A percentile compares a stretch with the other conserved stretches of the same genome.
These are phyloP conservation scores for Rostrohypoxylon terebratum DNA, from an alignment of 495 filamentous ascomycete species.

Conservation along the genomic window DNA sequence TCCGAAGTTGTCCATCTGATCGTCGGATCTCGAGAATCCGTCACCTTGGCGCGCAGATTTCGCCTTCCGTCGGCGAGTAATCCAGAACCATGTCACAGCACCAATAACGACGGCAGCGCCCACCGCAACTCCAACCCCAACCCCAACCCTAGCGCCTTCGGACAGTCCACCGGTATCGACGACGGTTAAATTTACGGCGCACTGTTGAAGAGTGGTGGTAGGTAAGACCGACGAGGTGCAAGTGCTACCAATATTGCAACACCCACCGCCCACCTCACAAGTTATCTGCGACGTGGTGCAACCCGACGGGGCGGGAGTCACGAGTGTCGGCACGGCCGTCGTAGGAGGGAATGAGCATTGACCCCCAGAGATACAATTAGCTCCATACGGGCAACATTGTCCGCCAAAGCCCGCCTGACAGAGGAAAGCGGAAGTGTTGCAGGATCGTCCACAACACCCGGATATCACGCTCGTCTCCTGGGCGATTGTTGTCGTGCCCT, in stretches of 20 bases:
- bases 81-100: constrained; percentile 51
- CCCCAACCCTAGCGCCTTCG: constrained; percentile 57
- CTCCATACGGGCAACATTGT: constrained; percentile 58
- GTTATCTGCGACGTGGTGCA: constrained; percentile 81
- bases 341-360: constrained; percentile 49
- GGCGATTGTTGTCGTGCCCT: constrained; percentile 30
- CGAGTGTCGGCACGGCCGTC: constrained; percentile 18
- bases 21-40: constrained; percentile 11
- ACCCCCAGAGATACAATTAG: constrained; percentile 45
- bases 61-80: constrained; percentile 47
- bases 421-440: constrained; percentile 53
- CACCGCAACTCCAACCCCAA: constrained; percentile 58
- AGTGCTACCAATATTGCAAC: constrained; percentile 75
- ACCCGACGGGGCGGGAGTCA: constrained; percentile 52
- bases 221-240: constrained; percentile 70
- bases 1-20: background rate
- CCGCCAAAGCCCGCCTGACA: constrained; percentile 57
- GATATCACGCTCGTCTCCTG: constrained; percentile 4
- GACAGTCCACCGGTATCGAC: constrained; percentile 40
- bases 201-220: constrained; percentile 52
- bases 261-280: constrained; percentile 77
- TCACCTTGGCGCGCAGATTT: constrained; percentile 18
- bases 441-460: constrained; percentile 56
- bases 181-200: constrained; percentile 36
- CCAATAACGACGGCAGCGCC: constrained; percentile 54